phyloP scores from a whole-genome alignment of 129 eudicot genomes.

The Sambucus nigra region DNA sequence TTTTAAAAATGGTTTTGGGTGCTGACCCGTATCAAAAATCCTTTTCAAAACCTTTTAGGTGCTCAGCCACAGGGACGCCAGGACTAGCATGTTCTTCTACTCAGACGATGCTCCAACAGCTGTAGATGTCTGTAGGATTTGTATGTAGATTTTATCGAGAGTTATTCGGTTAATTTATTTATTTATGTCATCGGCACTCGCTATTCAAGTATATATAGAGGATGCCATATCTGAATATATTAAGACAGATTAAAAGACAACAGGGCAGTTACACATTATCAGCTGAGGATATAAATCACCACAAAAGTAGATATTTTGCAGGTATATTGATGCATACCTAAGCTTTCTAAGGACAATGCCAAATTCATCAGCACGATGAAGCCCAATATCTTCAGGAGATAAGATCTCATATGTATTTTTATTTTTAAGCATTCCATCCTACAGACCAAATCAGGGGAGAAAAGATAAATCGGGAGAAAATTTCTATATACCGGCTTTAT shows the following conservation, averaged over 20 bases:
- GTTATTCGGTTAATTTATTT: no score
- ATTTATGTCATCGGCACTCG: no score
- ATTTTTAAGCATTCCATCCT: slow-evolving; percentile 95
- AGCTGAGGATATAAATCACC: not conserved
- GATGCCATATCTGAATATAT: not conserved
- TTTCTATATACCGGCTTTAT: no score
- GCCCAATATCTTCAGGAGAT: slow-evolving; percentile 96
- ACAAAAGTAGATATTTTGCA: not conserved
- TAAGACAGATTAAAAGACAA: not conserved
- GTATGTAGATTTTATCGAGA: no score
- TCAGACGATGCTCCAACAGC: no score
- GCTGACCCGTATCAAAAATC: no score
- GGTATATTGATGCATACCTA: slow-evolving; percentile 35
- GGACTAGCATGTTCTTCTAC: no score
- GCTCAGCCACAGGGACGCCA: no score
- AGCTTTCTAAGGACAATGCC: slow-evolving; percentile 96
- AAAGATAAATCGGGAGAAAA: not conserved
- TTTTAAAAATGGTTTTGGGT: no score
- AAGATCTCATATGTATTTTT: slow-evolving; percentile 80
- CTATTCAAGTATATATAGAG: not conserved
- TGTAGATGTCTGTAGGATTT: no score
- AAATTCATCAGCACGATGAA: slow-evolving; percentile 67
- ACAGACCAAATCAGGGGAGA: no score
- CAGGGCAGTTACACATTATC: not conserved
- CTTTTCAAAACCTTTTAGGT: no score